These are phyloP conservation scores for Lasiosphaeris hirsuta DNA, from an alignment of 495 filamentous ascomycete genomes.

Conservation along the genomic window DNA sequence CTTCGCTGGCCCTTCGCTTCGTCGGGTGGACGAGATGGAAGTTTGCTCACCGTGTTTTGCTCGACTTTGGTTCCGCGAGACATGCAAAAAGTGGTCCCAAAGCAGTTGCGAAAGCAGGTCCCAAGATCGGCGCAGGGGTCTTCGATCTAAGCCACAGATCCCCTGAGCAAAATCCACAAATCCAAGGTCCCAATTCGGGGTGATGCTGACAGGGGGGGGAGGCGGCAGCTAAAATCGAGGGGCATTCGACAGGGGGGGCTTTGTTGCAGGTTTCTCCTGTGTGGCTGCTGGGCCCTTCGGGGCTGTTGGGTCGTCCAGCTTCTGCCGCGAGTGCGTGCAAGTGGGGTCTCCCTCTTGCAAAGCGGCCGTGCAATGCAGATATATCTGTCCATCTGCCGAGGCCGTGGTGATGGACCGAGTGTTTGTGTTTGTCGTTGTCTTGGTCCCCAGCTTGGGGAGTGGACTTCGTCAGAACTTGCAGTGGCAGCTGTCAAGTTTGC, in stretches of 20 bases:
- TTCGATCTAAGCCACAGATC: slow-evolving; percentile 6
- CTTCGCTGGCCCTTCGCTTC: no score
- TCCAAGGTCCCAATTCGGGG: background rate
- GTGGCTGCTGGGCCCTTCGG: background rate
- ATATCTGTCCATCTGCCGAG: no score
- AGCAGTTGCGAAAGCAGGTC: background rate
- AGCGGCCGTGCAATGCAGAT: no score
- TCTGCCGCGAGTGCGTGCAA: background rate
- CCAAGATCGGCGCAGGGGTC: slow-evolving; percentile 9
- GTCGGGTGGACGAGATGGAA: no score
- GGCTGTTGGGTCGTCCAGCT: background rate
- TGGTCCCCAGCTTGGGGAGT: no score
- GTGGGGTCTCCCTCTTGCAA: background rate
- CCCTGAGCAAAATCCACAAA: slow-evolving; percentile 1
- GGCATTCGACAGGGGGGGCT: background rate
- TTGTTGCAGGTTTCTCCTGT: no score
- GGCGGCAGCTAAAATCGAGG: slow-evolving; percentile 15
- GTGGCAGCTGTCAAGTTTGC: background rate
- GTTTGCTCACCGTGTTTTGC: background rate
- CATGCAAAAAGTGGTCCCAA: background rate
- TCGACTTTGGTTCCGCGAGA: background rate
- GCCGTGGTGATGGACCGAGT: no score
- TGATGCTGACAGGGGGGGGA: slow-evolving; percentile 4
- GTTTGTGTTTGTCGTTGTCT: no score
- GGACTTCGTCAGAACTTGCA: no score